A percentile compares a stretch with the other conserved stretches of the same genome.
These are phyloP conservation scores for Salix viminalis DNA, from an alignment of 345 rosid species.

Conservation along the genomic window DNA sequence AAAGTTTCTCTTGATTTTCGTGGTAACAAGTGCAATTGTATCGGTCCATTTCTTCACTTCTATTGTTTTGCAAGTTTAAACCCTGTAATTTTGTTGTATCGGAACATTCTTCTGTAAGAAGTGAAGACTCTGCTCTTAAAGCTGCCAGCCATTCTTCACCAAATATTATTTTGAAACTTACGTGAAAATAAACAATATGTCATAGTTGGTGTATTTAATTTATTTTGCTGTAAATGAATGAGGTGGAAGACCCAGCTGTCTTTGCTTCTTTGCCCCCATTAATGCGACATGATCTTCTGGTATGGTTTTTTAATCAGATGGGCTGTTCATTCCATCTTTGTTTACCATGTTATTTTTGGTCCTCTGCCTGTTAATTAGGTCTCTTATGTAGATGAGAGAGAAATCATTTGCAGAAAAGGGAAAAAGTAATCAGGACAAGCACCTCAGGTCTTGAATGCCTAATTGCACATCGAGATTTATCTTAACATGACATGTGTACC, in stretches of 20 bases:
- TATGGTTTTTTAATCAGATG: conserved; percentile 7
- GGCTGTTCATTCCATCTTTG: conserved; percentile 7
- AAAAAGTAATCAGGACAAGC: conserved; percentile 85
- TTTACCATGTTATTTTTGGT: background rate
- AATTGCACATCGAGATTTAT: background rate
- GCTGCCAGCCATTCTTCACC: background rate
- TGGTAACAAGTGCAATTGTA: background rate
- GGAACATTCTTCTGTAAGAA: background rate
- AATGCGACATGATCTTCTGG: conserved; percentile 86
- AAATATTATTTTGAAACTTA: background rate
- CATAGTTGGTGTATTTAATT: background rate
- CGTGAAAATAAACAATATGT: background rate
- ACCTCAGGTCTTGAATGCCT: conserved; percentile 43
- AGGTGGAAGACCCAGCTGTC: conserved; percentile 72
- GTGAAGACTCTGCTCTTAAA: background rate
- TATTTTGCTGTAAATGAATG: conserved; percentile 37
- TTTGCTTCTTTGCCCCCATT: conserved; percentile 85
- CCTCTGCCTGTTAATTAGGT: background rate
- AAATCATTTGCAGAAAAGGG: conserved; percentile 90
- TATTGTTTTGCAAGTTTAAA: background rate
- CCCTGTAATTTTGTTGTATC: background rate
- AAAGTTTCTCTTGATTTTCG: background rate
- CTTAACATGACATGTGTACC: background rate
- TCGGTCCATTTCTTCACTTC: background rate
- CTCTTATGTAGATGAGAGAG: conserved; percentile 75